Base-by-base conservation (phyloP, 805 yeast genomes). In the Candida jianshihensis region DNA sequence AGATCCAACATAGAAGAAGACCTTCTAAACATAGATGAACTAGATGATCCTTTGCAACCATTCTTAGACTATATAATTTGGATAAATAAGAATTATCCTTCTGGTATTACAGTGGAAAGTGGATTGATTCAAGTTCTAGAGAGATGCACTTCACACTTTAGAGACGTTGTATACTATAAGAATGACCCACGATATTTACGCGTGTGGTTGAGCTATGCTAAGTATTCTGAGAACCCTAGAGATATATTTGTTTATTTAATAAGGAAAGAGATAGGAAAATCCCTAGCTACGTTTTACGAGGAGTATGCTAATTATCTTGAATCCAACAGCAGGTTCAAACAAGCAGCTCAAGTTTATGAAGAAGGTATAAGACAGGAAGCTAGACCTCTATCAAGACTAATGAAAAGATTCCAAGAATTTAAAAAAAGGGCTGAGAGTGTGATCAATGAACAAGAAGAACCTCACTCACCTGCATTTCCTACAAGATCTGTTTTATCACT, bases 21-120 rank as follows among this genome's bases (percentile, higher is more conserved):
- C n/a, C 51, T 88, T 12, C 52, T 53, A 9, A 63, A 64, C 2
- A 43, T 75, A 7, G 81, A 75, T 5, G 86, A 78, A 13, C 55
- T 77, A 29, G 96, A 88, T 59, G 96, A 89, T 55, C 96, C 96
- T 0, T 54, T 88, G 17, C 86, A 83, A 42, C 73, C 78, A 1
- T 87, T 71, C 56, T 43, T 86, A n/a, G 80, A 79, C 15, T 88
- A 85, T 48, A 64, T 88, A 11, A 54, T 66, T n/a, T 87, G 95
- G 95, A 71, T 75, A 10, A 75, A 71, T 40, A 67, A 68, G 24
- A 71, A 62, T 43, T 78, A 59, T 49, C 85, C 89, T 0, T 75
- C 78, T 27, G 94, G 75, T 3, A 65, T 68, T 24, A 66, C 72
- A 4, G 63, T 68, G 5, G 81, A 78, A 31, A 78, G 85, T 44